Evolutionary conservation across 2,329 filamentous ascomycete genomes (phyloP), one percentile per base, ranked within the genome.

Genomic region (Monascus ruber): DNA sequence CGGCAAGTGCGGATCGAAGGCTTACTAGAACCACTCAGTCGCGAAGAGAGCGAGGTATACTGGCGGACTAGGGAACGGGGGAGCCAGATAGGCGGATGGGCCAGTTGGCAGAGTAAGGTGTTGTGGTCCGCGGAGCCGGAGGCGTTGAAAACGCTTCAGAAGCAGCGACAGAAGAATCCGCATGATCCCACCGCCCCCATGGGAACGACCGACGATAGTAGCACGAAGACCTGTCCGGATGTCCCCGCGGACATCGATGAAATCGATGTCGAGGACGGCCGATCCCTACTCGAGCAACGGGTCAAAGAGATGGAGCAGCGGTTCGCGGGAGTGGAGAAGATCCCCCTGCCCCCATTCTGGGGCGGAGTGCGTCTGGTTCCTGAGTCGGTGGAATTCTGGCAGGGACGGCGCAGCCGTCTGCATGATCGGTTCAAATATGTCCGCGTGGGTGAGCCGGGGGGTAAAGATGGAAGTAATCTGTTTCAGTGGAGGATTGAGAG

Each of bases 311-410:
- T 80, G 29, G 84, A 94, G 68, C 66, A 74, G 59, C 73, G 69
- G 49, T 98, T 94, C 58, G 73, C 80, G 33, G 84, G 78, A 2
- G 55, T 74, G 47, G 83, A 94, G 26, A 65, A 83, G 41, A 94
- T 98, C 48, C 88, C 88, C 1, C 79, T 95, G 36, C 91, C 91
- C 4, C 81, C 84, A 6, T 95, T 94, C 60, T 98, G 91, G 91
- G 91, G 91, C 26, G 91, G 91, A 0, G 59, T 95, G 59, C 78
- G 89, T 51, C 75, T 98, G 43, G 73, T 88, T 47, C 89, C 91
- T 0, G 83, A 87, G 55, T 76, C 78, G 51, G 74, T 98, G 36
- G 91, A 98, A 72, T 98, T 98, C 60, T 98, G 91, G 77, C 88
- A 95, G 70, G 91, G 91, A 2, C 76, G 91, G 52, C 76, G 85